Evolutionary conservation across 176 grass and related monocot genomes (phyloP).

Genomic region (Pontederia paniculata): DNA sequence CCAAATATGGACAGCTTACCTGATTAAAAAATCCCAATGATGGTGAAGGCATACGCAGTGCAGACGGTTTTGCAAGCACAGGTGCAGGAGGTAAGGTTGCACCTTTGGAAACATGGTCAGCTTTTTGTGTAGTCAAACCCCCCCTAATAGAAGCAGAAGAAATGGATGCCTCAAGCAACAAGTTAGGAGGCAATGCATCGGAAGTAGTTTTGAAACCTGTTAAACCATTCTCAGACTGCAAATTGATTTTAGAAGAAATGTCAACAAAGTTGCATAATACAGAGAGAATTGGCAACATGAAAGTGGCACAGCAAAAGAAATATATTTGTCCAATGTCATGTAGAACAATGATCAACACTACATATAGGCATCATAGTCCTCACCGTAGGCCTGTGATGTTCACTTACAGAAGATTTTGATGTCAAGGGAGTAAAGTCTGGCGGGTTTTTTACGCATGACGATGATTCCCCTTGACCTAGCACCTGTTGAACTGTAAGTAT

Average conservation of each 20-base stretch:
- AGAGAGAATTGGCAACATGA: no score
- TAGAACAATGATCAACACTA: no score
- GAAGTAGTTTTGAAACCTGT: conserved; percentile 16
- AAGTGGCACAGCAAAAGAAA: no score
- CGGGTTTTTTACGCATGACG: conserved; percentile 27
- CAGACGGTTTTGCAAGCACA: conserved; percentile 50
- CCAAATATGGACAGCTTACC: conserved; percentile 26
- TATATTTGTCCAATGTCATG: no score
- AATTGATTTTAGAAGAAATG: neutral
- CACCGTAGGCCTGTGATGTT: conserved; percentile 27
- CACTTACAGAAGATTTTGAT: conserved; percentile 33
- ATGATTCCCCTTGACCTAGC: conserved; percentile 18
- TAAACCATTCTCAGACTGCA: neutral
- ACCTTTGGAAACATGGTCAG: conserved; percentile 13
- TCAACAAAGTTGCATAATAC: no score
- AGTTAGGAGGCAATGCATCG: conserved; percentile 2
- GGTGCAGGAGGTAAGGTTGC: conserved; percentile 4
- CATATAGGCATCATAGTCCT: conserved; percentile 16
- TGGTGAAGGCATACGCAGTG: conserved; percentile 68
- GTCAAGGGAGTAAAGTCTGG: conserved; percentile 1
- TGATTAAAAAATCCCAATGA: conserved; percentile 62
- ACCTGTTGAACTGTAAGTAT: conserved; percentile 33
- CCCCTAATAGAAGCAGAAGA: conserved; percentile 22
- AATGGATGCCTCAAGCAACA: conserved; percentile 9
- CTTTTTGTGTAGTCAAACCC: conserved; percentile 22